Base-by-base conservation (phyloP, 495 filamentous ascomycete species). In the Penicillium silybi region DNA sequence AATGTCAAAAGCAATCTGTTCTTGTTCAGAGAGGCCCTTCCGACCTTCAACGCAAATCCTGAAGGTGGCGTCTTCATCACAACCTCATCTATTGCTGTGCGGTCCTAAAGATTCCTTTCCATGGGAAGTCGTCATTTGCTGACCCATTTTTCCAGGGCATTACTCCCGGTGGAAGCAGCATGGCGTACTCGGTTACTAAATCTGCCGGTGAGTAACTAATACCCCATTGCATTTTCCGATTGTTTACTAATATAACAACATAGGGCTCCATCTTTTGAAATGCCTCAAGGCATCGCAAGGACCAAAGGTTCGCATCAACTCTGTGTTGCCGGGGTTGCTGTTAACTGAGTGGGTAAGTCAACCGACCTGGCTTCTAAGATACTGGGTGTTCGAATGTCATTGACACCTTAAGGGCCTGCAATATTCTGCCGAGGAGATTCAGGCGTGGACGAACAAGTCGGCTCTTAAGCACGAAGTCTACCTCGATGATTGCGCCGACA, bases 161-260 rank as follows among this genome's bases (percentile, higher is more conserved):
- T 2, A 48, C 23, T 2, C n/a, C 45, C 13, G 32, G 13, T 39
- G 45, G 45, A 3, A 48, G 45, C 35, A 48, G 45, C 19, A 48
- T 48, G 45, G 45, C 45, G 35, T 48, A 48, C 35, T 48, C 45
- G 6, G 45, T 48, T 8, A 48, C 45, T 6, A 48, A 48, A 18
- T 39, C 45, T 27, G 45, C 45, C 15, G 45, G 45, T 39, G 11
- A 10, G 20, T 13, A 4, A 8, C 4, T n/a, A n/a, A 25, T 17
- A 32, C 22, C 29, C 1, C 11, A 1, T 1, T 29, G 7, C 26
- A 1, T 1, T 29, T 32, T 10, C 9, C 4, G 29, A 29, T 10
- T 32, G 29, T 32, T 13, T 38, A 13, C 22, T 26, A 25, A 37
- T n/a, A 6, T 32, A 10, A 19, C 2, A 1, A 16, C 5, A 13